Conservation (phyloP, 148 eudicot species). For the Simmondsia chinensis region DNA sequence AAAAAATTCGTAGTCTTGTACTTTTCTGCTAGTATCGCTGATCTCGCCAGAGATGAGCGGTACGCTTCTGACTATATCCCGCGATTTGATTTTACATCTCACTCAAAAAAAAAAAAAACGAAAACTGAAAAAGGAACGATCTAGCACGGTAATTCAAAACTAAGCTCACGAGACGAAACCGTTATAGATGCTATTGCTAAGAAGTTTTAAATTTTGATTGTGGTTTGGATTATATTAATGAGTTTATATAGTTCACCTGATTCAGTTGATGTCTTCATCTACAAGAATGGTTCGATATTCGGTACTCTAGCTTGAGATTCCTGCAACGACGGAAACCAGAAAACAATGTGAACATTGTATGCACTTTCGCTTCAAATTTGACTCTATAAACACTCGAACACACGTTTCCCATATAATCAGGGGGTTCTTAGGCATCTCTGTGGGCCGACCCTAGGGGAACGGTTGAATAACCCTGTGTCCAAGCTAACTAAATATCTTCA, state of each 20-base stretch:
- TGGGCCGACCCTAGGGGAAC: too few relatives aligned
- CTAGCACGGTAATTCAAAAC: constrained; percentile 18
- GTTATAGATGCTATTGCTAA: constrained; percentile 23
- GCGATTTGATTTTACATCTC: constrained; percentile 36
- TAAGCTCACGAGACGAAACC: too few relatives aligned
- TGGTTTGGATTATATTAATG: constrained; percentile 19
- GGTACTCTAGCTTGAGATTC: constrained; percentile 26
- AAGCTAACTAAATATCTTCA: too few relatives aligned
- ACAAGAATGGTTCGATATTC: constrained; percentile 12
- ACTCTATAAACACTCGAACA: too few relatives aligned
- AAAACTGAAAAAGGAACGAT: constrained; percentile 8
- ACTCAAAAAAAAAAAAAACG: constrained; percentile 22
- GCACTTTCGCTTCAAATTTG: not conserved
- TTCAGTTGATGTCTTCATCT: constrained; percentile 22
- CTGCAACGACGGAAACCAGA: constrained; percentile 11
- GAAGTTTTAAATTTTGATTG: constrained; percentile 13
- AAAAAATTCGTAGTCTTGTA: not conserved
- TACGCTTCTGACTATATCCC: constrained; percentile 32
- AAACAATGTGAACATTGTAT: not conserved
- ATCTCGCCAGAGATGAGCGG: constrained; percentile 21
- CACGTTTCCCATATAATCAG: too few relatives aligned
- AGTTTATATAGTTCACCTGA: constrained; percentile 14
- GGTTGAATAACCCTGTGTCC: too few relatives aligned
- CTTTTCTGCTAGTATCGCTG: constrained; percentile 8
- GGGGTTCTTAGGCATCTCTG: too few relatives aligned